Conservation (phyloP, 2,329 filamentous ascomycete species). For the Bipolaris bicolor region DNA sequence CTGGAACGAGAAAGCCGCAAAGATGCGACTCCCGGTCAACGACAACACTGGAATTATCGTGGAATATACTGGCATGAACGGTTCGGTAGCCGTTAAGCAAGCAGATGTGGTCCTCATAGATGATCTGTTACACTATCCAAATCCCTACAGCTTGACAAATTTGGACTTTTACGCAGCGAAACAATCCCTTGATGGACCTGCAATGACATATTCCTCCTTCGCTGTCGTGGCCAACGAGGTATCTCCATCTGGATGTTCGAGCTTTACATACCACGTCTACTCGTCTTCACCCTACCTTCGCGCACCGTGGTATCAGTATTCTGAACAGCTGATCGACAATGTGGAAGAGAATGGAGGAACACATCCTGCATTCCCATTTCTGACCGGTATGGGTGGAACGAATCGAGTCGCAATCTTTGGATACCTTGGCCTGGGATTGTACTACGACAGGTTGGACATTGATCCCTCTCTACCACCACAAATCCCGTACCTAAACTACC, state of each 20-base stretch:
- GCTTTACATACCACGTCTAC: conserved; percentile 70
- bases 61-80: conserved; percentile 71
- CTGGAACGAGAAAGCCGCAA: conserved; percentile 62
- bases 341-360: conserved; percentile 66
- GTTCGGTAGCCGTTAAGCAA: conserved; percentile 70
- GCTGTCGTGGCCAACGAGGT: conserved; percentile 70
- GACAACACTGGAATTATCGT: conserved; percentile 64
- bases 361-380: conserved; percentile 72
- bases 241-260: conserved; percentile 69
- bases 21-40: conserved; percentile 63
- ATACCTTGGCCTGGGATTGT: conserved; percentile 68
- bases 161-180: conserved; percentile 73
- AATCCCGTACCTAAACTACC: conserved; percentile 64
- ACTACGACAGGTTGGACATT: conserved; percentile 65
- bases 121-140: conserved; percentile 66
- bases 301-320: conserved; percentile 73
- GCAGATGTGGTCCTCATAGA: conserved; percentile 72
- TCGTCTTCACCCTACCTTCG: conserved; percentile 68
- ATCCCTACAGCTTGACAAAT: conserved; percentile 62
- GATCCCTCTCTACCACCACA: conserved; percentile 71
- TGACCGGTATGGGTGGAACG: conserved; percentile 73
- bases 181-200: conserved; percentile 71
- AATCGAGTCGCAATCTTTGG: conserved; percentile 72
- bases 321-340: conserved; percentile 70
- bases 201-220: conserved; percentile 76